Conservation (phyloP, 495 filamentous ascomycete genomes). For the Talaromyces nanjingensis region DNA sequence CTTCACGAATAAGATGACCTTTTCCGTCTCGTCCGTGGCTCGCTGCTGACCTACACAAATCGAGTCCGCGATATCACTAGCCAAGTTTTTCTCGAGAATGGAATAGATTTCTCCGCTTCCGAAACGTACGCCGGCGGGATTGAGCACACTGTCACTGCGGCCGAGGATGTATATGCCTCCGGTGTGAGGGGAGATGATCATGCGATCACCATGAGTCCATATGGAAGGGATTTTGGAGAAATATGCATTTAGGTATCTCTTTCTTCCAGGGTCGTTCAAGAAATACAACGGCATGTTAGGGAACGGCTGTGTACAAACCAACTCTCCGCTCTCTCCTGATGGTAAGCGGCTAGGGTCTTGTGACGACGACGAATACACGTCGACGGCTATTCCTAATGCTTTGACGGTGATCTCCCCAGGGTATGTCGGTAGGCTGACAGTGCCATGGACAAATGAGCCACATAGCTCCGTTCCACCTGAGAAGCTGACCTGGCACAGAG, state of each 20-base stretch:
- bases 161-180: conserved; percentile 56
- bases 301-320: conserved; percentile 61
- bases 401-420: conserved; percentile 64
- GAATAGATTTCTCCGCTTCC: conserved; percentile 72
- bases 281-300: conserved; percentile 71
- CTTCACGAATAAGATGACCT: conserved; percentile 65
- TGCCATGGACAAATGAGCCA: conserved; percentile 61
- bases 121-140: conserved; percentile 72
- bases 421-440: conserved; percentile 61
- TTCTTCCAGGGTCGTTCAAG: conserved; percentile 51
- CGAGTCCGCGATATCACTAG: conserved; percentile 53
- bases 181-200: conserved; percentile 61
- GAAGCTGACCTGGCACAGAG: conserved; percentile 52
- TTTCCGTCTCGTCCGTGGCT: conserved; percentile 60
- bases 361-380: conserved; percentile 54
- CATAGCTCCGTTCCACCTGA: conserved; percentile 77
- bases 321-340: conserved; percentile 60
- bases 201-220: conserved; percentile 79
- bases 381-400: conserved; percentile 55
- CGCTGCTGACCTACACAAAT: conserved; percentile 71
- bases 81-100: conserved; percentile 61
- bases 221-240: conserved; percentile 55
- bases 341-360: conserved; percentile 45
- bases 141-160: conserved; percentile 69
- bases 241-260: conserved; percentile 61